Evolutionary conservation across 176 grass and related monocot species (phyloP).

Genomic region (Olyra latifolia): DNA sequence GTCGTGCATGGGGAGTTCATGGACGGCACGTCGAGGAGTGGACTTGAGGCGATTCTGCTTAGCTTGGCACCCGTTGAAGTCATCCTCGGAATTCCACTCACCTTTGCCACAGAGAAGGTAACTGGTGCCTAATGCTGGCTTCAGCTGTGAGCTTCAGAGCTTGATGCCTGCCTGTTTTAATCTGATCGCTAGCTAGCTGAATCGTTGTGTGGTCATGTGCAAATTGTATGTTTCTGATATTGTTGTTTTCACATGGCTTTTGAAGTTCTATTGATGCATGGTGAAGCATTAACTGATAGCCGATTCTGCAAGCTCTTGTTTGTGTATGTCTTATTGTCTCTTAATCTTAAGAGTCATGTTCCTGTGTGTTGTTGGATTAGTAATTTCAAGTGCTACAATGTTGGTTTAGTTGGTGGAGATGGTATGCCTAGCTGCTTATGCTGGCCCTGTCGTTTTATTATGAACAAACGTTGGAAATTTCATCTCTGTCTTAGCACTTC

Average conservation of each 20-base stretch:
- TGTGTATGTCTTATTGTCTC: too few relatives aligned
- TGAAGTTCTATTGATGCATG: not conserved
- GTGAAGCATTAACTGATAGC: not conserved
- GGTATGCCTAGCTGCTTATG: too few relatives aligned
- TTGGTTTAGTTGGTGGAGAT: too few relatives aligned
- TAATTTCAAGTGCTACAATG: too few relatives aligned
- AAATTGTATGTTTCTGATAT: not conserved
- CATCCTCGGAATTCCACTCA: constrained; percentile 68
- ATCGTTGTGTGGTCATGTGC: not conserved
- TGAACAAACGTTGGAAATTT: too few relatives aligned
- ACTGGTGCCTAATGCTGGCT: not conserved
- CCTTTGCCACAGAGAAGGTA: constrained; percentile 70
- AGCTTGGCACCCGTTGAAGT: constrained; percentile 74
- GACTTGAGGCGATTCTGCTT: constrained; percentile 76
- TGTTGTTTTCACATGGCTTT: not conserved
- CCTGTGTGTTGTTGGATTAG: too few relatives aligned
- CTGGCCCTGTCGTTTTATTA: too few relatives aligned
- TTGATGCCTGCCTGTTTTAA: not conserved
- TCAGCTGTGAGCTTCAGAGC: not conserved
- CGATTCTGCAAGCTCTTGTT: not conserved
- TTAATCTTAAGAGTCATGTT: too few relatives aligned
- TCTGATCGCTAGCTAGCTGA: not conserved
- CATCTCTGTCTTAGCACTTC: too few relatives aligned
- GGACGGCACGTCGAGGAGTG: constrained; percentile 54
- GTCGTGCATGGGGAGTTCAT: constrained; percentile 83